phyloP scores from a whole-genome alignment of 2,329 filamentous ascomycete species.

The Aspergillus fructus region DNA sequence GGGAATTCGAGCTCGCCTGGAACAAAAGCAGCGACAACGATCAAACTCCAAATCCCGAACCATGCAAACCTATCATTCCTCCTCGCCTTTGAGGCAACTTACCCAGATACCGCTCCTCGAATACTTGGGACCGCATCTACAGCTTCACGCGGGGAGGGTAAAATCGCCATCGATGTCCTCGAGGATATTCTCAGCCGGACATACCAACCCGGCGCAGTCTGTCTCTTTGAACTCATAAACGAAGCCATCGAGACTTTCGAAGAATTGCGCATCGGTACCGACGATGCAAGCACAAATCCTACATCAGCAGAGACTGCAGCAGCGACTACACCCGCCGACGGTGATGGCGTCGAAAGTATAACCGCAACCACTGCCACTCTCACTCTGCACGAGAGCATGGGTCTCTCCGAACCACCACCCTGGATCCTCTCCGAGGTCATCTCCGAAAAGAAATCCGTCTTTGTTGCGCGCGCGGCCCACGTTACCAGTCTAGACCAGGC shows the following conservation, averaged over 20 bases:
- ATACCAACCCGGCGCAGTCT: constrained; percentile 73
- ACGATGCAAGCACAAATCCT: neutral
- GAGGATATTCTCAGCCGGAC: constrained; percentile 65
- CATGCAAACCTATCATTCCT: constrained; percentile 49
- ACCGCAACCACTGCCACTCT: constrained; percentile 23
- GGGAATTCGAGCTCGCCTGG: constrained; percentile 16
- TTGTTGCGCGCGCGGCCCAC: constrained; percentile 72
- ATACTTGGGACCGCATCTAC: constrained; percentile 79
- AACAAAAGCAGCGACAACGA: constrained; percentile 36
- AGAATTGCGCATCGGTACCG: constrained; percentile 54
- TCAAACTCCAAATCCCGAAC: constrained; percentile 67
- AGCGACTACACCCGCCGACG: no score
- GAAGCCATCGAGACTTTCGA: constrained; percentile 50
- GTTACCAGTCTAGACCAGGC: constrained; percentile 73
- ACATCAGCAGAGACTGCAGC: neutral
- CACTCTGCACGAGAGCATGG: constrained; percentile 29
- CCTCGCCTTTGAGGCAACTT: constrained; percentile 67
- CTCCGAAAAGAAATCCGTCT: constrained; percentile 82
- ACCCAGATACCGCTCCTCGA: constrained; percentile 71
- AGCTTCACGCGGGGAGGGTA: constrained; percentile 70
- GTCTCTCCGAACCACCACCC: constrained; percentile 46
- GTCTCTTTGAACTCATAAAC: constrained; percentile 88
- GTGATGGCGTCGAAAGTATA: neutral
- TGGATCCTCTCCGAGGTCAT: constrained; percentile 77
- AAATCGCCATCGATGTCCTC: constrained; percentile 67